phyloP scores from a whole-genome alignment of 768 basidiomycete genomes.

The Boletus subparvulus region DNA sequence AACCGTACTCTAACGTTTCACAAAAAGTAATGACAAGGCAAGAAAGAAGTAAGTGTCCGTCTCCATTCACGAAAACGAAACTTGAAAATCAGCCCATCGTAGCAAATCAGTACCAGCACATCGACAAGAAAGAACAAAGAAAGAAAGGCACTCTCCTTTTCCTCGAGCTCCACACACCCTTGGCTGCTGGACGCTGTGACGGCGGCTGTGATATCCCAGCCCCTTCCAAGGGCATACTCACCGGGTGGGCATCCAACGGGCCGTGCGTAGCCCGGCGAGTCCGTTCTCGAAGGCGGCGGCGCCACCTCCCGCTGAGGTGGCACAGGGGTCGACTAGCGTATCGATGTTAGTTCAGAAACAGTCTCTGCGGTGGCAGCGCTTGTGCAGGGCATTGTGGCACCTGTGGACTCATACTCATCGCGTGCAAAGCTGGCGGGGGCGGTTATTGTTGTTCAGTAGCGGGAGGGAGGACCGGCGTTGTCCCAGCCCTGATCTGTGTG shows the following conservation, averaged over 20 bases:
- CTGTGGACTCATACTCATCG: too few relatives aligned
- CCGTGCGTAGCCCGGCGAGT: slow-evolving; percentile 28
- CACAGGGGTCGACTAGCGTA: slow-evolving; percentile 50
- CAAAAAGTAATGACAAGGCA: too few relatives aligned
- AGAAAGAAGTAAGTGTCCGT: too few relatives aligned
- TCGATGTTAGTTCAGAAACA: slow-evolving; percentile 40
- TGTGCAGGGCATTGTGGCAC: background rate
- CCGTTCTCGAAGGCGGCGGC: slow-evolving; percentile 16
- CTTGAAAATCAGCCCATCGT: too few relatives aligned
- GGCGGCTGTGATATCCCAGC: background rate
- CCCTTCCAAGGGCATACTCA: slow-evolving; percentile 9
- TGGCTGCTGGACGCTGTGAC: slow-evolving; percentile 12
- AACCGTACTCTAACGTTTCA: too few relatives aligned
- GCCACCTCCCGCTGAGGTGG: slow-evolving; percentile 5
- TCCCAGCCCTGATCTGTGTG: too few relatives aligned
- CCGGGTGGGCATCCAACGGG: slow-evolving; percentile 34
- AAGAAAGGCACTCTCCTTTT: slow-evolving; percentile 71
- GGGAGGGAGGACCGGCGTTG: slow-evolving; percentile 1
- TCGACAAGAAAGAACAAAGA: too few relatives aligned
- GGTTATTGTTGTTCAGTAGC: slow-evolving; percentile 14
- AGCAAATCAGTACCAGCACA: too few relatives aligned
- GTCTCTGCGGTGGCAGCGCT: slow-evolving; percentile 5
- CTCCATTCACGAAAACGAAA: too few relatives aligned
- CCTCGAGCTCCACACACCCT: slow-evolving; percentile 66
- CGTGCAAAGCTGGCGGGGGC: too few relatives aligned